phyloP scores from a whole-genome alignment of 2,329 filamentous ascomycete species.

The Meredithiella fracta region DNA sequence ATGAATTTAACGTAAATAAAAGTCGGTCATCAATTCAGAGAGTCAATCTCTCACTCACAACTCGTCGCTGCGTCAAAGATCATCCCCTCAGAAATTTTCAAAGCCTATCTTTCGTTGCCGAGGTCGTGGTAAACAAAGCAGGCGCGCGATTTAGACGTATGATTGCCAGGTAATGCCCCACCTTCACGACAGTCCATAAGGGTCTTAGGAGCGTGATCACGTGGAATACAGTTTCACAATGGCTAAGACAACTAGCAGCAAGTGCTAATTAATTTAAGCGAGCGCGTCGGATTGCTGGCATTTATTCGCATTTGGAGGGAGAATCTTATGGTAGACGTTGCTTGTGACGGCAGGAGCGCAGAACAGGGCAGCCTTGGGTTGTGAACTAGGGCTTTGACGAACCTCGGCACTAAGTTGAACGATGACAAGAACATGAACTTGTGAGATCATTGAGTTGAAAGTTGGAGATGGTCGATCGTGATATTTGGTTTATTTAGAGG shows the following conservation, averaged over 20 bases:
- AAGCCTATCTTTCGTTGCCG: background rate
- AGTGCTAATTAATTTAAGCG: background rate
- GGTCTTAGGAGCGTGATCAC: background rate
- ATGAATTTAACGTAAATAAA: background rate
- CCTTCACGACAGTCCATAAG: background rate
- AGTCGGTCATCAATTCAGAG: background rate
- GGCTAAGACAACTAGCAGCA: background rate
- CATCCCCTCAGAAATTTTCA: no score
- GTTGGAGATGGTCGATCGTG: background rate
- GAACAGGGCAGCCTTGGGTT: background rate
- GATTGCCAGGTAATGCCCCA: no score
- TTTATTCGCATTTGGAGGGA: background rate
- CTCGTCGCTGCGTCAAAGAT: no score
- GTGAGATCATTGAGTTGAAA: background rate
- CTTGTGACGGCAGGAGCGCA: background rate
- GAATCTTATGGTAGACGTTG: background rate
- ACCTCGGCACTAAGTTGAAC: background rate
- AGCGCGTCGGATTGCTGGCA: no score
- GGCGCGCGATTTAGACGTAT: background rate
- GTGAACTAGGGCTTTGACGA: background rate
- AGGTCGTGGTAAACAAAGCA: conserved; percentile 9
- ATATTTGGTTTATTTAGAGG: background rate
- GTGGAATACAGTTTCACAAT: background rate
- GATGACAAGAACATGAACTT: background rate
- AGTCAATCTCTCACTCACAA: background rate